Percentiles rank a stretch among this genome's conserved stretches.
Conservation (phyloP, 2,329 filamentous ascomycete genomes). For the Aspergillus pseudoviridinutans region DNA sequence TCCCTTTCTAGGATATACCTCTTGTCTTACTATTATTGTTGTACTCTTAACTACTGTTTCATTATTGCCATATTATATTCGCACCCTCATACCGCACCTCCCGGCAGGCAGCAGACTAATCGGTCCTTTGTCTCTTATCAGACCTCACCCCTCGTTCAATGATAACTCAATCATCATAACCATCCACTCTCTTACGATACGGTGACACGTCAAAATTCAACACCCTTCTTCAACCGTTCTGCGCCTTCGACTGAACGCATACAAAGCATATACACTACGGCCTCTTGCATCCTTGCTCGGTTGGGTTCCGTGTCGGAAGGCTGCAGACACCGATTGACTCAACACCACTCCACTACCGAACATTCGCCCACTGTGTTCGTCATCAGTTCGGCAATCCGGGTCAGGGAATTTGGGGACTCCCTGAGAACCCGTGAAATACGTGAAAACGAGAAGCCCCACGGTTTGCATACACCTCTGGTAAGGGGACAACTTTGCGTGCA, state of each 20-base stretch:
- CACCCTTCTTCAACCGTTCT: constrained; percentile 1
- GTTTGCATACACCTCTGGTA: background rate
- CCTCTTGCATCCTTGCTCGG: constrained; percentile 9
- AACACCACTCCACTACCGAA: background rate
- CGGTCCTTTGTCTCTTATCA: constrained; percentile 8
- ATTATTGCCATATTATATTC: background rate
- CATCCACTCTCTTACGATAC: background rate
- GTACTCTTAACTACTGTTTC: background rate
- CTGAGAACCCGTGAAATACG: background rate
- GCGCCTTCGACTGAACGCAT: constrained; percentile 2
- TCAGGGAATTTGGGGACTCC: background rate
- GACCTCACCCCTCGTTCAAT: constrained; percentile 11
- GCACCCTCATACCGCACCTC: background rate
- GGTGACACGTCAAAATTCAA: constrained; percentile 4
- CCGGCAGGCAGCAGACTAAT: constrained; percentile 10
- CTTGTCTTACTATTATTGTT: background rate
- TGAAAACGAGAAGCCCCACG: background rate
- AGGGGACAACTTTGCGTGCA: constrained; percentile 5
- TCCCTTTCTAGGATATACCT: background rate
- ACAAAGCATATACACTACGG: constrained; percentile 2
- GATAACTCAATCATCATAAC: constrained; percentile 1
- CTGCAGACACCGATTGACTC: background rate
- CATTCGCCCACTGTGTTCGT: background rate
- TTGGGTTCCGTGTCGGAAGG: constrained; percentile 6
- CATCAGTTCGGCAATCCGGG: background rate